These are phyloP conservation scores for Daldinia sp. DNA, from an alignment of 2,329 filamentous ascomycete genomes.

Conservation along the genomic window DNA sequence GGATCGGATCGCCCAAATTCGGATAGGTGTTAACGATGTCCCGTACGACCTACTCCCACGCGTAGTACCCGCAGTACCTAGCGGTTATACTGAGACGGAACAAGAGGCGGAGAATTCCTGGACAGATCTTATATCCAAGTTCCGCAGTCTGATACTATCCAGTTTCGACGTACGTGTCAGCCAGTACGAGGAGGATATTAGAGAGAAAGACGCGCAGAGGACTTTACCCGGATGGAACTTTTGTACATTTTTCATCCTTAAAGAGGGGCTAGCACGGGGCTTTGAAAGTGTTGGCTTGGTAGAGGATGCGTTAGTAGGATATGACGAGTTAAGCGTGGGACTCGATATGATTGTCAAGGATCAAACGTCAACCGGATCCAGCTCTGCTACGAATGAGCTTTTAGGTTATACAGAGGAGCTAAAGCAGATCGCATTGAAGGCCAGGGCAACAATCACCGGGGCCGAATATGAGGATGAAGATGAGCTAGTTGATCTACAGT, in stretches of 20 bases:
- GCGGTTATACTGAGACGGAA: conserved; percentile 75
- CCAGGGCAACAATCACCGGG: conserved; percentile 59
- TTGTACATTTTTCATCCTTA: conserved; percentile 98
- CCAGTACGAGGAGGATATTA: conserved; percentile 97
- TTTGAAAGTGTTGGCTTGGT: conserved; percentile 97
- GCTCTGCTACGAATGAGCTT: conserved; percentile 78
- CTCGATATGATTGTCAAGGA: conserved; percentile 86
- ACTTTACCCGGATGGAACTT: conserved; percentile 97
- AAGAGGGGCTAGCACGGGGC: conserved; percentile 91
- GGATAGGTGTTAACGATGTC: conserved; percentile 78
- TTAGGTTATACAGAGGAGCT: conserved; percentile 80
- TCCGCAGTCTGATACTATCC: conserved; percentile 86
- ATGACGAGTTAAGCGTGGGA: conserved; percentile 91
- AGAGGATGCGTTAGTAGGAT: conserved; percentile 93
- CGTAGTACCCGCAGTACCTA: conserved; percentile 72
- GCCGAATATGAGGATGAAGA: conserved; percentile 54
- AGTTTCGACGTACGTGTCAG: conserved; percentile 92
- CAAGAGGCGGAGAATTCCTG: conserved; percentile 86
- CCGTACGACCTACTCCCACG: conserved; percentile 73
- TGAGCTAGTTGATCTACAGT: conserved; percentile 63
- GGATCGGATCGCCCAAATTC: conserved; percentile 87
- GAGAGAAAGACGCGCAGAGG: conserved; percentile 90
- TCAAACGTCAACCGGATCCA: conserved; percentile 70
- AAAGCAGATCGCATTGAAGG: conserved; percentile 67
- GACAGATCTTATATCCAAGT: conserved; percentile 84